Evolutionary conservation across 495 filamentous ascomycete species (phyloP), one percentile per base, ranked within the genome.

Genomic region (Penicillium cosmopolitanum): DNA sequence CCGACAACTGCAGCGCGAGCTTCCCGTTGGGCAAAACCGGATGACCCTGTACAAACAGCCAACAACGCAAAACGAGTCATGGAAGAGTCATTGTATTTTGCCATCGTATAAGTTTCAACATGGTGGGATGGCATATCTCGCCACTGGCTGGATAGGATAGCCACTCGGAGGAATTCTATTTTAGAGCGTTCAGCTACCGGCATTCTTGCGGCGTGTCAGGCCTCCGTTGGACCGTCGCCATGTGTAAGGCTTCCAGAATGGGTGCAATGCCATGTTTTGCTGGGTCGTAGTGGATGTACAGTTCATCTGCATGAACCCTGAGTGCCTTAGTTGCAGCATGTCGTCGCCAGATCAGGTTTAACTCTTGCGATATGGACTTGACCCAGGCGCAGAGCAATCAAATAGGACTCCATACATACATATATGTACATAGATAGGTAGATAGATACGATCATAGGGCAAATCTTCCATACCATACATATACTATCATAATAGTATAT

Each of bases 231-330:
- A 65, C 62, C 35, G 53, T 50, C 40, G 18, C 67, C 67, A 68
- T 70, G 65, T 70, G 65, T 60, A 46, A 55, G 59, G 43, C 53
- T 68, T 68, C 65, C 60, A 70, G 60, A 70, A 68, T 43, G 46
- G 50, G 38, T 52, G 34, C 55, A 59, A 43, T 60, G 36, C 42
- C 47, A 55, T 63, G 56, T 52, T 42, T 47, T 51, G 0, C 19
- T 28, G 4, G 8, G 46, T 25, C 21, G 23, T 23, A 28, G 46
- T 44, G 21, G 19, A 48, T 38, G 51, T 51, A 57, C 64, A 65
- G 25, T 64, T 62, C 61, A 62, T 62, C 62, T 63, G 62, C 65
- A 70, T 65, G 65, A 67, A 67, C 62, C 53, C 57, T 47, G 47
- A 40, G n/a, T 64, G 19, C 4, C 15, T 10, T 59, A 56, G 60